Conservation (phyloP, 1,284 basidiomycete genomes). For the Melampsora abietis-canadensis region DNA sequence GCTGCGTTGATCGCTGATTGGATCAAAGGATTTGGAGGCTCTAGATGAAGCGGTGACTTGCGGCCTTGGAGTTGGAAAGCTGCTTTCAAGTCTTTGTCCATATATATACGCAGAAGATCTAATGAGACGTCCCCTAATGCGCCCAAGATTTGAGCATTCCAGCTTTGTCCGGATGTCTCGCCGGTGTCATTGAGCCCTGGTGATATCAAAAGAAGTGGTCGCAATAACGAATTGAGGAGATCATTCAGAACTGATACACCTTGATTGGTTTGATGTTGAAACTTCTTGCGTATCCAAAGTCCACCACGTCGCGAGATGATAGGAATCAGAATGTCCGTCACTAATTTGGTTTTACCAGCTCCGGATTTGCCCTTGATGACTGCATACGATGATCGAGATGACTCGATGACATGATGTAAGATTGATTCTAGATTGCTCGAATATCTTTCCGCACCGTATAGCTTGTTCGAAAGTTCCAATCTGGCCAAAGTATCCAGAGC, state of each 20-base stretch:
- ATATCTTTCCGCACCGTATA: neutral
- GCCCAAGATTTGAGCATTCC: constrained; percentile 1
- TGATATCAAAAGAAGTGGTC: neutral
- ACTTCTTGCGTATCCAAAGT: neutral
- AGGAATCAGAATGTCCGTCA: neutral
- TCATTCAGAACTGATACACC: neutral
- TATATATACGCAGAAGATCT: neutral
- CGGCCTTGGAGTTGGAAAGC: neutral
- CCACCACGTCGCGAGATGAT: neutral
- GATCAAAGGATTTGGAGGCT: neutral
- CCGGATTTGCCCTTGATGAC: neutral
- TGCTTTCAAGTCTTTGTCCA: neutral
- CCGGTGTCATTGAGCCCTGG: too few relatives aligned
- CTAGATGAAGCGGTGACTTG: neutral
- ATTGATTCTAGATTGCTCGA: neutral
- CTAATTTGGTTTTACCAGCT: constrained; percentile 1
- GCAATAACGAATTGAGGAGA: neutral
- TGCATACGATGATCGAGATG: neutral
- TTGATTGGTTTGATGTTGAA: neutral
- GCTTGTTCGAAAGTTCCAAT: neutral
- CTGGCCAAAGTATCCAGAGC: neutral
- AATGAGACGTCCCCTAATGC: neutral
- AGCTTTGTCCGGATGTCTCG: neutral
- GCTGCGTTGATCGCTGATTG: neutral
- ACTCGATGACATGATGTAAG: neutral